Conservation (phyloP, 139 green algal genomes). For the Chlamydomonas sphaeroides region DNA sequence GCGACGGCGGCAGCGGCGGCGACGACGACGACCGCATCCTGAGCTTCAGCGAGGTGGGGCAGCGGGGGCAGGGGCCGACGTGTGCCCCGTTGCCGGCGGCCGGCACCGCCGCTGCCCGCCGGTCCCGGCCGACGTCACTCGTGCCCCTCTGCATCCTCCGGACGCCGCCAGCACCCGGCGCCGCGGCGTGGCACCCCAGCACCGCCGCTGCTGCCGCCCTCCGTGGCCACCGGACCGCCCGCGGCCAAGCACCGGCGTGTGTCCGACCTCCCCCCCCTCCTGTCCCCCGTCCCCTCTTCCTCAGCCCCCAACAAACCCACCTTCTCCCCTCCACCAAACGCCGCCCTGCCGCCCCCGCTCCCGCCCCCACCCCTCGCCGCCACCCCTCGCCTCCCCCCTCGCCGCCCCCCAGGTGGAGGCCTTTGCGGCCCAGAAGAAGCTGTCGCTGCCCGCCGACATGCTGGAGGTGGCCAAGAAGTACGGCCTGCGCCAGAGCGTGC, state of each 20-base stretch:
- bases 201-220: too few relatives aligned
- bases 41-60: constrained; percentile 61
- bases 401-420: constrained; percentile 52
- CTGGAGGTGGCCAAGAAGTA: constrained; percentile 53
- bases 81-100: too few relatives aligned
- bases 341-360: neutral
- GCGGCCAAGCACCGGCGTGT: too few relatives aligned
- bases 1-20: constrained; percentile 37
- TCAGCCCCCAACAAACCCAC: too few relatives aligned
- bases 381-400: neutral
- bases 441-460: constrained; percentile 65
- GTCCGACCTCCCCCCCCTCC: too few relatives aligned
- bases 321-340: neutral
- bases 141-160: neutral
- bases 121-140: neutral
- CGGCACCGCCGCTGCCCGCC: neutral
- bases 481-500: constrained; percentile 50
- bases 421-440: constrained; percentile 50
- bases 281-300: too few relatives aligned
- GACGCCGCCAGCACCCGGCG: constrained; percentile 36
- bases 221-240: too few relatives aligned
- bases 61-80: too few relatives aligned
- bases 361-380: neutral
- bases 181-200: too few relatives aligned
- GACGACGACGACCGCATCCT: constrained; percentile 64